Evolutionary conservation across 108 stramenopile species (phyloP).

Genomic region (Stephanodiscus minutulus): DNA sequence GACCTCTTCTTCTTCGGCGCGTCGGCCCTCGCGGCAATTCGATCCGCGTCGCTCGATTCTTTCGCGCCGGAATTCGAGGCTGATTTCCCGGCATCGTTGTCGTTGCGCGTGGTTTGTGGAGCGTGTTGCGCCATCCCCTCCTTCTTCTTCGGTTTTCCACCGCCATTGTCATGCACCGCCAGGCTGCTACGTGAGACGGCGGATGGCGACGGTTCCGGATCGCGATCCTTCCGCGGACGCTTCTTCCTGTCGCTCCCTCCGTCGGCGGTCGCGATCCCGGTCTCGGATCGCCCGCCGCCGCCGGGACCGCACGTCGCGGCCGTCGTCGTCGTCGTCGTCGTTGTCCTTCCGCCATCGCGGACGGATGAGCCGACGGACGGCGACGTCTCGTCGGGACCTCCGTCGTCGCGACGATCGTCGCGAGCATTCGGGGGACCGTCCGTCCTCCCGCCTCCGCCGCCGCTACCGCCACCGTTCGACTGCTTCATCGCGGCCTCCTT

Average conservation of each 20-base stretch:
- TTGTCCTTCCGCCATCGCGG: too few relatives aligned
- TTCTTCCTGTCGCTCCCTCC: neutral
- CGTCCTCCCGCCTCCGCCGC: neutral
- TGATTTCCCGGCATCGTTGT: neutral
- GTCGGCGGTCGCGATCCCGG: neutral
- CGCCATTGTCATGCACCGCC: neutral
- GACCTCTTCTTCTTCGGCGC: neutral
- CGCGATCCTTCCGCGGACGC: neutral
- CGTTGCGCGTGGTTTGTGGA: neutral
- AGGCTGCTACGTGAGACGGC: neutral
- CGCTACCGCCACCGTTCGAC: neutral
- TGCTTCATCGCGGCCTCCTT: slow-evolving; percentile 37
- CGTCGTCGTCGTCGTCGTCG: neutral
- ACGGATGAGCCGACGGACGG: too few relatives aligned
- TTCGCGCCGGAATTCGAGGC: neutral
- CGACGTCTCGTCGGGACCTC: neutral
- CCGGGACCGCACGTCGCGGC: neutral
- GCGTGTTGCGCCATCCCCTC: neutral
- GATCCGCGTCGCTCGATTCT: neutral
- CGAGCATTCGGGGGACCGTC: too few relatives aligned
- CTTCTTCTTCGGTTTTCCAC: neutral
- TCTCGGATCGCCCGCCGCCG: neutral
- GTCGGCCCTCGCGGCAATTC: neutral
- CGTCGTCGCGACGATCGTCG: neutral
- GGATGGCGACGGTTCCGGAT: too few relatives aligned